phyloP scores from a whole-genome alignment of 2,329 filamentous ascomycete genomes.

The Chaetomium sp. region DNA sequence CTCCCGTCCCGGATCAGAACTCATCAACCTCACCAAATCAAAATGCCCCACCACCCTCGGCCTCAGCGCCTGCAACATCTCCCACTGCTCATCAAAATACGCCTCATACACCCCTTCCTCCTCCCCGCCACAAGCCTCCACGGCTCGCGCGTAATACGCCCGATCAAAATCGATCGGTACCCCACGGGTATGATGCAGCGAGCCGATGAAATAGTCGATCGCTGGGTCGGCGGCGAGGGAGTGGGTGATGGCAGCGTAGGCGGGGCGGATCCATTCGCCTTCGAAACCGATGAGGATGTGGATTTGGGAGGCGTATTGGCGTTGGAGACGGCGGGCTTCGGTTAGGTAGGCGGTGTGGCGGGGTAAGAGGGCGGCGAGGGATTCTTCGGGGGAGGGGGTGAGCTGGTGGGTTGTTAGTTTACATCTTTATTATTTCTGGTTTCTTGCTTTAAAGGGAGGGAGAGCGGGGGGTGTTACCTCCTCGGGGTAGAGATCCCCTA shows the following conservation, averaged over 20 bases:
- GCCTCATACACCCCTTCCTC: conserved; percentile 71
- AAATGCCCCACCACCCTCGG: conserved; percentile 89
- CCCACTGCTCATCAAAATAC: conserved; percentile 83
- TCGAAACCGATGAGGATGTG: conserved; percentile 86
- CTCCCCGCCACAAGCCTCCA: conserved; percentile 32
- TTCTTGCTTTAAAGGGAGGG: neutral
- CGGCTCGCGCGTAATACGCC: conserved; percentile 56
- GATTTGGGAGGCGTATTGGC: conserved; percentile 63
- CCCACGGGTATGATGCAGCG: conserved; percentile 80
- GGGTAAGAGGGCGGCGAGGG: conserved; percentile 42
- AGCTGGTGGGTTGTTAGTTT: conserved; percentile 31
- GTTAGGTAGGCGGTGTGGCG: conserved; percentile 65
- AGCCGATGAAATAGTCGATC: conserved; percentile 92
- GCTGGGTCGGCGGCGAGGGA: conserved; percentile 51
- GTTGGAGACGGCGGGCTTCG: conserved; percentile 68
- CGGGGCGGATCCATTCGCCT: conserved; percentile 78
- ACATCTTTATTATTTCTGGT: too few relatives aligned
- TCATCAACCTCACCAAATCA: conserved; percentile 80
- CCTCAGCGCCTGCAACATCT: conserved; percentile 66
- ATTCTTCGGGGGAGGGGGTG: conserved; percentile 42
- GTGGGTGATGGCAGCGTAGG: conserved; percentile 50
- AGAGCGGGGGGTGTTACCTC: conserved; percentile 50
- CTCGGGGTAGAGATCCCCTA: conserved; percentile 82
- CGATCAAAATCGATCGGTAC: conserved; percentile 85
- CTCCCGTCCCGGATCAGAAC: conserved; percentile 25